Base-by-base conservation (phyloP, 768 basidiomycete species). In the Lactarius quietus region DNA sequence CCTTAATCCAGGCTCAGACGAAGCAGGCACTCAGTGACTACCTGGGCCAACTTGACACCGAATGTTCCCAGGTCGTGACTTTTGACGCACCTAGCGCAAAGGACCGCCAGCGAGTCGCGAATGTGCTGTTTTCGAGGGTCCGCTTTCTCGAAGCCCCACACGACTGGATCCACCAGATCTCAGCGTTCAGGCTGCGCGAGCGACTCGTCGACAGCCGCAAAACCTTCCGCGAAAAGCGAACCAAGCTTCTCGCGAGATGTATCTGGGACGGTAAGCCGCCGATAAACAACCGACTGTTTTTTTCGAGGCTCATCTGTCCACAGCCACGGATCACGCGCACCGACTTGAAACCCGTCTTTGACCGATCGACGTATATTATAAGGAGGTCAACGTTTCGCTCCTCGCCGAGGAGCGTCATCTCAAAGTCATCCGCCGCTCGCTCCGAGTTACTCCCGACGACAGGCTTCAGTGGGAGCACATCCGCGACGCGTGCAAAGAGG, bases 41-140 rank as follows among this genome's bases (percentile, higher is more conserved):
- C n/a, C n/a, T n/a, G n/a, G n/a, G n/a, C n/a, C n/a, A n/a, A n/a
- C 65, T 66, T 14, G 65, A 62, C 1, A 56, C 65, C 31, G 65
- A 66, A 38, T 66, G 65, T 53, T 7, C 36, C 7, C 45, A 39
- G 17, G 23, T 57, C 26, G 17, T 0, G 17, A 43, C 57, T 7
- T 28, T 66, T n/a, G 23, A 41, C 29, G 6, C 45, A 41, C 6
- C 65, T 66, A 31, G 55, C 48, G 3, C 48, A 62, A n/a, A 51
- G 48, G 23, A 56, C 65, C 0, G 48, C 60, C 1, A 26, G 41
- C 9, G 48, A 57, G n/a, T 57, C 61, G 1, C 29, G 31, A 29
- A 52, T 20, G 65, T 66, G 53, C 26, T 66, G 23, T 51, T 12
- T 12, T 66, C 14, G 23, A 55, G 65, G 57, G 54, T 62, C 51